Conservation (phyloP, 192 early-diverging fungal genomes). For the Entomortierella chlamydospora region DNA sequence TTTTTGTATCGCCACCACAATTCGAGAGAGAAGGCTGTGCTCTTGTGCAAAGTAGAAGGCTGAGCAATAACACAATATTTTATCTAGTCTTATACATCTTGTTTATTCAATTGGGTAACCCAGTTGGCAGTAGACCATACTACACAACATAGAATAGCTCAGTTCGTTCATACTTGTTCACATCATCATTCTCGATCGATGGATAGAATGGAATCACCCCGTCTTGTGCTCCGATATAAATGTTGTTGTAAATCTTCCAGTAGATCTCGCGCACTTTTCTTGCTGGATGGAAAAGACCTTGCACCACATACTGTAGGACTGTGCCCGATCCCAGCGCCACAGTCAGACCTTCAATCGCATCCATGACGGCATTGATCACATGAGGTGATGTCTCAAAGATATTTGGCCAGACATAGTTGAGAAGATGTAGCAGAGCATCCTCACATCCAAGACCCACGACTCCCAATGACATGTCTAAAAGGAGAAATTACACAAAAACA, state of each 20-base stretch:
- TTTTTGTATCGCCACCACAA: no score
- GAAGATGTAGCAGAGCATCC: constrained; percentile 91
- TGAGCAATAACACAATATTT: no score
- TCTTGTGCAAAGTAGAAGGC: no score
- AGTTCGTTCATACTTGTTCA: constrained; percentile 82
- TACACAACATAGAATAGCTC: constrained; percentile 81
- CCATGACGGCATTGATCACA: constrained; percentile 98
- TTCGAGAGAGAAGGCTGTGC: no score
- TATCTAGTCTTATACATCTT: no score
- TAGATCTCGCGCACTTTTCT: constrained; percentile 95
- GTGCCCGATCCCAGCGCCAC: constrained; percentile 89
- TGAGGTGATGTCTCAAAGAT: constrained; percentile 98
- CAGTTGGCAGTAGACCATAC: no score
- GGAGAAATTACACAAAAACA: neutral
- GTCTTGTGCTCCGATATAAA: constrained; percentile 93
- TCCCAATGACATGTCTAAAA: constrained; percentile 86
- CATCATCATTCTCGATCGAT: constrained; percentile 82
- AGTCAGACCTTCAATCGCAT: constrained; percentile 94
- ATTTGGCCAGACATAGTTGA: constrained; percentile 98
- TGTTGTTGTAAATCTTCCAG: constrained; percentile 98
- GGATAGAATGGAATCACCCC: constrained; percentile 94
- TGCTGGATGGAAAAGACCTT: constrained; percentile 98
- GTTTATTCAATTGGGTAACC: no score
- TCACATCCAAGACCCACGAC: constrained; percentile 93
- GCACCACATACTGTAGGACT: constrained; percentile 84